phyloP scores from a whole-genome alignment of 2,329 filamentous ascomycete genomes.

The Seiridium unicorne region DNA sequence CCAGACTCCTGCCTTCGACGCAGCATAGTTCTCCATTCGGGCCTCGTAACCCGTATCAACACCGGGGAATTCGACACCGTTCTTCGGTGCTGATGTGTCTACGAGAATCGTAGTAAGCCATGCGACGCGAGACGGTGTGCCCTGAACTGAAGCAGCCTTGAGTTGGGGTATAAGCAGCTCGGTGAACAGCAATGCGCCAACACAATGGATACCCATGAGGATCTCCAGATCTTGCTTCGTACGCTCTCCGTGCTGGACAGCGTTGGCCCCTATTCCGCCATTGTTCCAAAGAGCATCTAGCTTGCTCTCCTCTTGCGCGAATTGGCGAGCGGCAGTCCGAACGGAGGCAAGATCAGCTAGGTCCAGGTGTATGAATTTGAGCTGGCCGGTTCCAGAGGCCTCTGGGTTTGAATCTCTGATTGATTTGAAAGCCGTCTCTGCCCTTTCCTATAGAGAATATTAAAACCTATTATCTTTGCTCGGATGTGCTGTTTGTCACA shows the following conservation, averaged over 20 bases:
- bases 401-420: not conserved
- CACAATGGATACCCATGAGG: constrained; percentile 27
- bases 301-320: constrained; percentile 14
- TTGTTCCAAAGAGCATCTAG: constrained; percentile 22
- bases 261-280: constrained; percentile 19
- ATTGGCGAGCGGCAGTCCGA: constrained; percentile 9
- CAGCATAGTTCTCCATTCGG: constrained; percentile 22
- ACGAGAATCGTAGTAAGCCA: not conserved
- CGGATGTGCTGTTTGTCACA: not conserved
- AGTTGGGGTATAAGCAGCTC: constrained; percentile 28
- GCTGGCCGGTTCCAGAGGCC: not conserved
- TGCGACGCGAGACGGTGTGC: constrained; percentile 6
- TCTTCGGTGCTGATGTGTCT: not conserved
- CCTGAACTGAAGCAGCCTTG: constrained; percentile 21
- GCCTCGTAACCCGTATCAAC: constrained; percentile 18
- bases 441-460: not conserved
- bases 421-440: not conserved
- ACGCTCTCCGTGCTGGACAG: constrained; percentile 13
- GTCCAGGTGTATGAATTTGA: constrained; percentile 15
- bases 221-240: constrained; percentile 31
- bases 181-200: constrained; percentile 28
- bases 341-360: constrained; percentile 16
- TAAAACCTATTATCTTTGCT: not conserved
- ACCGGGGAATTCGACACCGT: constrained; percentile 16
- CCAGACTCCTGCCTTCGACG: constrained; percentile 34